Evolutionary conservation across 1,284 basidiomycete species (phyloP).

Genomic region (Melanopsichium pennsylvanicum): DNA sequence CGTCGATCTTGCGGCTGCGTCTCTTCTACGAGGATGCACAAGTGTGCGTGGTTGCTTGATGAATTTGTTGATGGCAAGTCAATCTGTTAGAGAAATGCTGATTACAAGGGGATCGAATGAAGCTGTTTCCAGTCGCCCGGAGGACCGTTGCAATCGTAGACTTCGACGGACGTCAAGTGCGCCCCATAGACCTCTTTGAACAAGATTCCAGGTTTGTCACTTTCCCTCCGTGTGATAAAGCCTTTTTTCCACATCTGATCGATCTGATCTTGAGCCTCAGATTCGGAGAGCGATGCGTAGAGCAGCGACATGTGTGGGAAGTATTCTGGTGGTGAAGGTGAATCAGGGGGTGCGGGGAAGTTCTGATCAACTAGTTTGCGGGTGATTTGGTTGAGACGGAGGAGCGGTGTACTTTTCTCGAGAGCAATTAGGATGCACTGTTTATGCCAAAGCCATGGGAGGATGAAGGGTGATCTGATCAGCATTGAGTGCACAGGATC

Average conservation of each 20-base stretch:
- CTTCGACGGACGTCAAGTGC: conserved; percentile 10
- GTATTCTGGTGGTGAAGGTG: conserved; percentile 6
- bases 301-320: conserved; percentile 44
- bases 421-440: conserved; percentile 24
- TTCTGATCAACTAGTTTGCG: background rate
- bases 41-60: background rate
- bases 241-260: conserved; percentile 3
- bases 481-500: too few species aligned
- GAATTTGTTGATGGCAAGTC: too few species aligned
- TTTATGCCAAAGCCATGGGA: background rate
- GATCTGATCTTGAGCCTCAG: conserved; percentile 23
- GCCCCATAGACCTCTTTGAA: conserved; percentile 7
- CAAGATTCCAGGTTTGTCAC: background rate
- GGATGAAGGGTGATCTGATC: too few species aligned
- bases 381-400: conserved; percentile 12
- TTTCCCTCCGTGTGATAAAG: conserved; percentile 1
- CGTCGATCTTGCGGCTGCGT: too few species aligned
- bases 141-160: conserved; percentile 30
- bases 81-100: too few species aligned
- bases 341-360: conserved; percentile 11
- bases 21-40: too few species aligned
- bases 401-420: background rate
- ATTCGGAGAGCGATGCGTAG: conserved; percentile 16
- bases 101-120: conserved; percentile 12
- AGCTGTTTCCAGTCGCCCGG: conserved; percentile 19